phyloP scores from a whole-genome alignment of 495 filamentous ascomycete genomes.

The Penicillium dipodomyicola region DNA sequence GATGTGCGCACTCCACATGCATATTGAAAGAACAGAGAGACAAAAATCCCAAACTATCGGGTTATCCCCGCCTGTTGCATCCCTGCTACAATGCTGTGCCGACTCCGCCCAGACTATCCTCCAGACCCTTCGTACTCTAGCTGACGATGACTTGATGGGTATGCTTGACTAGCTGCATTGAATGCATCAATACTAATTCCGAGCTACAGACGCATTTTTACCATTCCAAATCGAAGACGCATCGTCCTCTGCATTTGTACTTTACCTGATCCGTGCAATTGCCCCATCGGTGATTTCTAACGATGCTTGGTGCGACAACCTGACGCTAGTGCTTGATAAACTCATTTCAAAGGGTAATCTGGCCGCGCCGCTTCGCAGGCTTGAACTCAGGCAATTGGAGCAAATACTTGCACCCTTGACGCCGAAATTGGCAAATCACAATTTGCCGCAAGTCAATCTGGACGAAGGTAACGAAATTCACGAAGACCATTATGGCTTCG shows the following conservation, averaged over 20 bases:
- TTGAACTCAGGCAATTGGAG: constrained; percentile 29
- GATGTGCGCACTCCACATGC: constrained; percentile 36
- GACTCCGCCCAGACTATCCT: constrained; percentile 35
- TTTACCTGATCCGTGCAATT: constrained; percentile 31
- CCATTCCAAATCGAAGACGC: constrained; percentile 36
- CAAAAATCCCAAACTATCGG: constrained; percentile 22
- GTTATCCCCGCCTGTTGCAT: constrained; percentile 25
- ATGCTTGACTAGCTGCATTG: neutral
- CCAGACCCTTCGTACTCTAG: constrained; percentile 31
- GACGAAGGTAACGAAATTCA: constrained; percentile 9
- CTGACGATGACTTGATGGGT: constrained; percentile 34
- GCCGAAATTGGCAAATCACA: constrained; percentile 11
- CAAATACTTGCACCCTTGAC: constrained; percentile 31
- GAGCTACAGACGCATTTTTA: constrained; percentile 29
- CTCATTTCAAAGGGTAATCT: constrained; percentile 28
- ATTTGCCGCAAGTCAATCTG: neutral
- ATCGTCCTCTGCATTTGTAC: constrained; percentile 34
- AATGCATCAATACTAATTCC: neutral
- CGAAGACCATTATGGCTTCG: constrained; percentile 20
- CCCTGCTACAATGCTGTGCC: constrained; percentile 33
- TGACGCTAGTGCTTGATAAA: constrained; percentile 28
- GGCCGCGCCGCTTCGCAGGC: constrained; percentile 26
- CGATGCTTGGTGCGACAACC: constrained; percentile 29
- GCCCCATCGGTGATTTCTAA: constrained; percentile 24
- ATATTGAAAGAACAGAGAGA: constrained; percentile 27